Conservation (phyloP, 129 eudicot species). For the Calendula officinalis region DNA sequence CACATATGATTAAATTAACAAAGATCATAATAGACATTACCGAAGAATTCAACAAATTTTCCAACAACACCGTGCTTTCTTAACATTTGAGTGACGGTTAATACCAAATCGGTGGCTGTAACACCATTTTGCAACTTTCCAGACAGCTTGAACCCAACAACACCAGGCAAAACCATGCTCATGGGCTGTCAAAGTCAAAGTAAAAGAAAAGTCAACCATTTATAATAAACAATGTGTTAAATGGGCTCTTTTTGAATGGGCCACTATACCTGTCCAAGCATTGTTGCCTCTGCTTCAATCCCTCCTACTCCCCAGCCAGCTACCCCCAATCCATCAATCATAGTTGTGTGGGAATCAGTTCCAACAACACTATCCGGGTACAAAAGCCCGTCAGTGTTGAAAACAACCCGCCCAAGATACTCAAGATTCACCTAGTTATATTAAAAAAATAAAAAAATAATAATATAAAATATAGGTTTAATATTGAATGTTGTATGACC, state of each 20-base stretch:
- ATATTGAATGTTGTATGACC: too few relatives aligned
- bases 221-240: too few relatives aligned
- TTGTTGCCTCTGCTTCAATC: background rate
- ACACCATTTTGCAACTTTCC: conserved; percentile 79
- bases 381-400: background rate
- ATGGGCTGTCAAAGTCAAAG: conserved; percentile 3
- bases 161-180: conserved; percentile 26
- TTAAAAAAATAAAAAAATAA: background rate
- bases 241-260: background rate
- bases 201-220: background rate
- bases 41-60: conserved; percentile 65
- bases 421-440: conserved; percentile 4
- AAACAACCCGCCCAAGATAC: conserved; percentile 9
- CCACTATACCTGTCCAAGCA: conserved; percentile 5
- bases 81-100: conserved; percentile 78
- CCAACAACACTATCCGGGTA: conserved; percentile 1
- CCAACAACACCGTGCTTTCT: conserved; percentile 88
- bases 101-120: conserved; percentile 82
- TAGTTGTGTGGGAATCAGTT: conserved; percentile 11
- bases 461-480: too few relatives aligned
- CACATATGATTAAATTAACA: background rate
- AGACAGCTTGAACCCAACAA: conserved; percentile 55
- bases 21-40: background rate
- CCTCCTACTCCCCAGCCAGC: conserved; percentile 5
- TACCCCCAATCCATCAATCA: conserved; percentile 12